Evolutionary conservation across 1,139 yeast genomes (phyloP), one percentile per base, ranked within the genome.

Genomic region (Protomyces pachydermus): DNA sequence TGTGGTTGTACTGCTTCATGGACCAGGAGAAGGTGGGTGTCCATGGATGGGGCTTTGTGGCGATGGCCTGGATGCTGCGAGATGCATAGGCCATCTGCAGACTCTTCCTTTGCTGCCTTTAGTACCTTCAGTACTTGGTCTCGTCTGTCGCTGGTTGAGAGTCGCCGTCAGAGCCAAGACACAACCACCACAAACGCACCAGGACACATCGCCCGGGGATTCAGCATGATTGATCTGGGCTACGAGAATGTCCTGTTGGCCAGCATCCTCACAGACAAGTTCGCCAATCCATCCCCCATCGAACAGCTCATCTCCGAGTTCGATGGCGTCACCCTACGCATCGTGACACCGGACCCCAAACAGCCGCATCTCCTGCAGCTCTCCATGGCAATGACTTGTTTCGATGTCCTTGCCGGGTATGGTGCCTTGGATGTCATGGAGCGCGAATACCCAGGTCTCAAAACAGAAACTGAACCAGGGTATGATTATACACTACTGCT

Each of bases 221-320:
- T 16, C 42, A 38, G 42, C 12, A 61, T 61, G 65, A 54, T 61
- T 10, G 56, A 55, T 38, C 61, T 61, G 25, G 65, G 57, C 37
- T 55, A 61, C 46, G 58, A 61, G 46, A 61, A 61, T 39, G 60
- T 54, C n/a, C 35, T 61, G 25, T 25, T 61, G 42, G 52, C 56
- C 35, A 42, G 34, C 53, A 53, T 61, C 45, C 52, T 61, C 35
- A 37, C 56, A 3, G 65, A 61, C 45, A 53, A 37, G 37, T 37
- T 61, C 32, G 60, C 56, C 25, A 50, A 50, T 25, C 61, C 87
- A 2, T 79, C 84, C 67, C 80, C 87, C n/a, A 81, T 93, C 71
- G 97, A 93, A 76, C 84, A 97, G 74, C 84, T 93, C 69, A 84
- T 93, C 68, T 86, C 96, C 45, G 99, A 93, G 78, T 93, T 93